Evolutionary conservation across 2,329 filamentous ascomycete species (phyloP), one percentile per base, ranked within the genome.

Genomic region (Neopestalotiopsis rosae): DNA sequence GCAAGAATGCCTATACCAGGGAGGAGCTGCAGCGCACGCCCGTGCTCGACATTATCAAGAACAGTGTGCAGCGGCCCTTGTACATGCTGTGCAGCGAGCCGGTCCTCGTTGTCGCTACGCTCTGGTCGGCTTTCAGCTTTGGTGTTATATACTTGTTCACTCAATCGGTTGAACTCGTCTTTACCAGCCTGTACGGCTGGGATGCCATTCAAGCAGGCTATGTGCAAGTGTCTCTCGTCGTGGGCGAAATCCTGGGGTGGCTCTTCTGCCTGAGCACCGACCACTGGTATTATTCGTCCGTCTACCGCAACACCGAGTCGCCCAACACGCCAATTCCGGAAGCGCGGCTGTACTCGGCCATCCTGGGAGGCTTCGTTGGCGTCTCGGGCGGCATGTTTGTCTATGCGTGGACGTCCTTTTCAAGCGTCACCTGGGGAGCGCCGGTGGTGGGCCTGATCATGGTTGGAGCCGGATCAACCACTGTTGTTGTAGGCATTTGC

Each of bases 381-480:
- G 66, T 63, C 6, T 49, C 79, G 0, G 85, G 81, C 1, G 86
- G 86, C 14, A 80, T 87, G 76, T 86, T 88, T 70, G 79, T 81
- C 40, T 87, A 87, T 69, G 86, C 79, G 0, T 87, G 85, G 85
- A 83, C 84, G 1, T 79, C 80, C 1, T 84, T 80, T 58, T 72
- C 82, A 0, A 68, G 45, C 2, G 56, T 86, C 0, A 82, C 78
- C 0, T 88, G 85, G 85, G 81, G 84, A 5, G 78, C 81, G 5
- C 85, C 85, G 0, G 79, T 82, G 0, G 76, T 86, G 17, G 84
- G 84, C 0, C 78, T 88, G 2, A 77, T 74, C 0, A 79, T 87
- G 72, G 81, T 87, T 1, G 85, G 85, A 0, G 84, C 84, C 32
- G 85, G 85, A 2, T 85, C 83, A 72, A 83, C 83, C 13, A 77